These are phyloP conservation scores for Plantago elongata DNA, from an alignment of 257 asterid species.

Conservation along the genomic window DNA sequence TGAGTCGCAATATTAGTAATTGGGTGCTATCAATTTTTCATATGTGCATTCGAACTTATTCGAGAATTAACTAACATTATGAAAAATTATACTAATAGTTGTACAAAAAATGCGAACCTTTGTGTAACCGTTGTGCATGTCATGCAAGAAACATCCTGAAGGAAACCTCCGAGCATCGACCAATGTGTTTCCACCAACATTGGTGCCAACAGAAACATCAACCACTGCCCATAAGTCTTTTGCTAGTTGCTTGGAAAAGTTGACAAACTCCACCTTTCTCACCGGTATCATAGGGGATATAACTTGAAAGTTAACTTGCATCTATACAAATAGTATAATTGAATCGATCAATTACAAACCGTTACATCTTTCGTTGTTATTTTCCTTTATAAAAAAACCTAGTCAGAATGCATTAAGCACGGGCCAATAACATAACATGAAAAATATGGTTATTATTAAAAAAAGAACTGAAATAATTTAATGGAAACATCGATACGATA, in stretches of 20 bases:
- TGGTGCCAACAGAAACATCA: slow-evolving; percentile 69
- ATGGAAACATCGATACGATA: too few species aligned
- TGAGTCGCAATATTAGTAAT: background rate
- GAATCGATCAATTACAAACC: background rate
- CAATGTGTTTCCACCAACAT: slow-evolving; percentile 20
- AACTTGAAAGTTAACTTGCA: slow-evolving; percentile 91
- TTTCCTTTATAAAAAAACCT: too few species aligned
- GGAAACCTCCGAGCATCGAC: slow-evolving; percentile 45
- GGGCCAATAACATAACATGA: too few species aligned
- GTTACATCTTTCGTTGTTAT: background rate
- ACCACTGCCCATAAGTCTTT: slow-evolving; percentile 96
- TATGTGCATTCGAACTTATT: too few species aligned
- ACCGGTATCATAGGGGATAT: slow-evolving; percentile 86
- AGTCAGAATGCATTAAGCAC: too few species aligned
- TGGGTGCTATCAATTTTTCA: background rate
- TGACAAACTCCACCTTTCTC: slow-evolving; percentile 74
- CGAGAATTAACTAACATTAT: too few species aligned
- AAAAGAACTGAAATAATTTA: background rate
- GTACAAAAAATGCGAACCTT: slow-evolving; percentile 31
- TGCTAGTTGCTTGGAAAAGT: slow-evolving; percentile 92
- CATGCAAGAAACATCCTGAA: slow-evolving; percentile 58
- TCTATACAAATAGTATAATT: slow-evolving; percentile 29
- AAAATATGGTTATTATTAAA: background rate
- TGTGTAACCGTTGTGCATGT: slow-evolving; percentile 61
- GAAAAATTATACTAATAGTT: too few species aligned